These are phyloP conservation scores for Aureobasidium sp. DNA, from an alignment of 2,329 filamentous ascomycete species.

Conservation along the genomic window DNA sequence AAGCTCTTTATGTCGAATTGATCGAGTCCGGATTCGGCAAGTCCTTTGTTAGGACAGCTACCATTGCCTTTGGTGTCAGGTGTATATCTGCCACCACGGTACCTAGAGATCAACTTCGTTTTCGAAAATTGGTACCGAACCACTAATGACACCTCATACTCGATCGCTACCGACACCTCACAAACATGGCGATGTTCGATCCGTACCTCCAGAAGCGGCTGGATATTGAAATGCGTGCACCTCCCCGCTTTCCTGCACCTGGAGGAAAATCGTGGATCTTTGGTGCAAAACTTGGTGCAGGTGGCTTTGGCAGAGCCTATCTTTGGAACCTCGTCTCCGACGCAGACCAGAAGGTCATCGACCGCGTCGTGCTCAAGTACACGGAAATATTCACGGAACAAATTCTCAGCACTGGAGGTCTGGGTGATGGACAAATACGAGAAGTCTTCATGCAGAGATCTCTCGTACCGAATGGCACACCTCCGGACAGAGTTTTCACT, in stretches of 20 bases:
- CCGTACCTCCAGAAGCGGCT: background rate
- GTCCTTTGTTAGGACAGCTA: background rate
- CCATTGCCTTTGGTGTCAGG: background rate
- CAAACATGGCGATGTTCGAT: background rate
- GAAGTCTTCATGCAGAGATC: background rate
- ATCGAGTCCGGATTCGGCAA: background rate
- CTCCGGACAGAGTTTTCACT: background rate
- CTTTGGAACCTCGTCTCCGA: constrained; percentile 8
- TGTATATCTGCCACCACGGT: no score
- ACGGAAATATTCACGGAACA: background rate
- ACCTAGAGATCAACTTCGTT: no score
- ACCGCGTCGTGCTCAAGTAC: constrained; percentile 7
- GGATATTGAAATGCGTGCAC: background rate
- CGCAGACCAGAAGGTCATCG: background rate
- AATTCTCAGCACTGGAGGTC: background rate
- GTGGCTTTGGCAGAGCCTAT: constrained; percentile 1
- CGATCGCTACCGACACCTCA: background rate
- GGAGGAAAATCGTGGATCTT: background rate
- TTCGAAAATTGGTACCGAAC: no score
- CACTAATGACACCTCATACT: background rate
- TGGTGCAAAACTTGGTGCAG: background rate
- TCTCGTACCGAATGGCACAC: background rate
- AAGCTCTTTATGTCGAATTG: no score
- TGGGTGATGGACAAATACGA: background rate
- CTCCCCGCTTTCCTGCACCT: background rate